Evolutionary conservation across 2,329 filamentous ascomycete genomes (phyloP).

Genomic region (Neonectria sp.): DNA sequence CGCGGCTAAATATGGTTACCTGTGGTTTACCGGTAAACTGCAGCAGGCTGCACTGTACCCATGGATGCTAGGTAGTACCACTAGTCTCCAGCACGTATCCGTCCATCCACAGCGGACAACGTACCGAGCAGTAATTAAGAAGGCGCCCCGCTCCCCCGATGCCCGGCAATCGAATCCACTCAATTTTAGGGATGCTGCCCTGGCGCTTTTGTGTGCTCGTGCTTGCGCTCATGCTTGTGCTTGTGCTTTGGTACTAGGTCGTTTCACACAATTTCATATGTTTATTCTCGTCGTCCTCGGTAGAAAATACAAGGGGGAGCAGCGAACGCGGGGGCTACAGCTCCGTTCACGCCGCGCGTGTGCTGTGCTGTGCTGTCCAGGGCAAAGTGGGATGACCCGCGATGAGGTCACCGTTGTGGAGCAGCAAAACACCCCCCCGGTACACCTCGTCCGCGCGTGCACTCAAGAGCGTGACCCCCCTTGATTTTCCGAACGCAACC

Average conservation of each 20-base stretch:
- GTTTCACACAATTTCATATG: neutral
- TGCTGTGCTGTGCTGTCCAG: neutral
- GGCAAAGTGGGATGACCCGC: neutral
- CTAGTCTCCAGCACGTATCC: no score
- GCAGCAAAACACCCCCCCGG: neutral
- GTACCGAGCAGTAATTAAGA: slow-evolving; percentile 3
- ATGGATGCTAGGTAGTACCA: no score
- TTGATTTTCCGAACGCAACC: no score
- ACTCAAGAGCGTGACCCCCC: neutral
- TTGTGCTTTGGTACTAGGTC: neutral
- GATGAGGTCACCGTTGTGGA: slow-evolving; percentile 5
- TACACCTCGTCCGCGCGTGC: neutral
- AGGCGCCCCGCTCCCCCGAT: neutral
- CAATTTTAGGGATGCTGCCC: neutral
- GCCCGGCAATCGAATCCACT: neutral
- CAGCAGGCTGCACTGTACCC: no score
- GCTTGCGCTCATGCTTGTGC: neutral
- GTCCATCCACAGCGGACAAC: no score
- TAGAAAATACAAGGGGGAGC: neutral
- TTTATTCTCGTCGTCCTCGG: neutral
- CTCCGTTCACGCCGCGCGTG: neutral
- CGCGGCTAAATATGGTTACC: slow-evolving; percentile 34
- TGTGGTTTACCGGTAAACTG: slow-evolving; percentile 14
- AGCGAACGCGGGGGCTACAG: neutral
- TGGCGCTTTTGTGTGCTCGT: neutral